phyloP scores from a whole-genome alignment of 225 moss, liverwort and hornwort species.

The Neckera pumila region DNA sequence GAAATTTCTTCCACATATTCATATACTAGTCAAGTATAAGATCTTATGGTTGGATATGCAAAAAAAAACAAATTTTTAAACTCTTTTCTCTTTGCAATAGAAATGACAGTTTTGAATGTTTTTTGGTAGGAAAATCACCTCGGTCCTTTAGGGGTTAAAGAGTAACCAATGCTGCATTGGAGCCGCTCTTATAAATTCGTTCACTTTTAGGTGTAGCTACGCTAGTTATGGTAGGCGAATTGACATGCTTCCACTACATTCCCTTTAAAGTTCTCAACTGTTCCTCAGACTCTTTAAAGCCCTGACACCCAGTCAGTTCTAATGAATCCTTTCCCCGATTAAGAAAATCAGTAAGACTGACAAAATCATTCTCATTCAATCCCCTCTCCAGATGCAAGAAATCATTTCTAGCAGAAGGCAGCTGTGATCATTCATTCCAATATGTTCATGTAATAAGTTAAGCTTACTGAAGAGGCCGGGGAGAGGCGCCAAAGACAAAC shows the following conservation, averaged over 20 bases:
- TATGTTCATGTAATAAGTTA: background rate
- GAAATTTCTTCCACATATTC: too few relatives aligned
- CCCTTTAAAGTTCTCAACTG: background rate
- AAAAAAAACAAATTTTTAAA: too few relatives aligned
- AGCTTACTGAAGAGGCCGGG: background rate
- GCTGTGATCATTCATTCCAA: background rate
- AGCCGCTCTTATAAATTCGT: too few relatives aligned
- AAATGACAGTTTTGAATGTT: too few relatives aligned
- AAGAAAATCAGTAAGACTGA: background rate
- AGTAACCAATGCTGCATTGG: too few relatives aligned
- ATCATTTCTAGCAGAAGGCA: background rate
- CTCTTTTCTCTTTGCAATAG: too few relatives aligned
- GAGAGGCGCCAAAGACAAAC: background rate
- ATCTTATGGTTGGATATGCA: too few relatives aligned
- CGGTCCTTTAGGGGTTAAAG: too few relatives aligned
- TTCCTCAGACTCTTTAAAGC: background rate
- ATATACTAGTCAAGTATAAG: too few relatives aligned
- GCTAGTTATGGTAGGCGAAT: background rate
- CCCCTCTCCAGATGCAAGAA: background rate
- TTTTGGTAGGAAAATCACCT: too few relatives aligned
- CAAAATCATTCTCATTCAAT: background rate
- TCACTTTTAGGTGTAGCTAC: background rate
- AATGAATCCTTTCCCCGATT: background rate
- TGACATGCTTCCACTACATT: background rate
- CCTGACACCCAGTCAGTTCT: background rate